Base-by-base conservation (phyloP, 2,329 filamentous ascomycete genomes). In the Colletotrichum plurivorum region DNA sequence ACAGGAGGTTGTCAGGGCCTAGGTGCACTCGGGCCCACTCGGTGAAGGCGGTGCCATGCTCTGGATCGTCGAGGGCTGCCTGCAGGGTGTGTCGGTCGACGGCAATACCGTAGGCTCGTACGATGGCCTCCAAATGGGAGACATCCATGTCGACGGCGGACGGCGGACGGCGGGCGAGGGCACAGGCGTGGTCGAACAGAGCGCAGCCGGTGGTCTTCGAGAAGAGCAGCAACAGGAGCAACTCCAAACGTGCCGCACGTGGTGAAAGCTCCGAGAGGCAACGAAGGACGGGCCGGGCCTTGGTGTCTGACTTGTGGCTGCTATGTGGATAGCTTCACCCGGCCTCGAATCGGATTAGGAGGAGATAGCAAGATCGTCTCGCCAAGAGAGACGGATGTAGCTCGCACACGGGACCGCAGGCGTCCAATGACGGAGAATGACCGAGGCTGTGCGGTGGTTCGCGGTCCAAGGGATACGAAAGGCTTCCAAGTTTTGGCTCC, bases 1-100 rank as follows among this genome's bases (percentile, higher is more conserved):
- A 85, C 48, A 90, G 78, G 13, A 90, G 80, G 27, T 85, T 88
- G 70, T 89, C 86, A 2, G 78, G 74, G 13, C 77, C 77, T 41
- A 90, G 78, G 73, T 88, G 84, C 71, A 80, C 75, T 31, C 79
- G 75, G 16, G 84, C 83, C 88, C 88, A 90, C 53, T 82, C 82
- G 3, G 77, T 75, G 53, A 87, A 78, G 5, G 76, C 75, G 4
- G 78, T 73, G 39, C 79, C 80, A 43, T 78, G 74, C 9, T 79
- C 72, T 1, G 73, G 72, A 62, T 84, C 79, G 13, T 75, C 69
- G 45, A 85, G 74, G 45, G 78, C 80, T 15, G 74, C 73, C 59
- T 78, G 78, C 48, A 86, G 70, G 52, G 72, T 73, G 25, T 72
- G 75, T 43, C 80, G 78, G 63, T 85, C 79, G 15, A 80, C 67